These are phyloP conservation scores for Aspergillus puulaauensis DNA, from an alignment of 2,329 filamentous ascomycete genomes.

Conservation along the genomic window DNA sequence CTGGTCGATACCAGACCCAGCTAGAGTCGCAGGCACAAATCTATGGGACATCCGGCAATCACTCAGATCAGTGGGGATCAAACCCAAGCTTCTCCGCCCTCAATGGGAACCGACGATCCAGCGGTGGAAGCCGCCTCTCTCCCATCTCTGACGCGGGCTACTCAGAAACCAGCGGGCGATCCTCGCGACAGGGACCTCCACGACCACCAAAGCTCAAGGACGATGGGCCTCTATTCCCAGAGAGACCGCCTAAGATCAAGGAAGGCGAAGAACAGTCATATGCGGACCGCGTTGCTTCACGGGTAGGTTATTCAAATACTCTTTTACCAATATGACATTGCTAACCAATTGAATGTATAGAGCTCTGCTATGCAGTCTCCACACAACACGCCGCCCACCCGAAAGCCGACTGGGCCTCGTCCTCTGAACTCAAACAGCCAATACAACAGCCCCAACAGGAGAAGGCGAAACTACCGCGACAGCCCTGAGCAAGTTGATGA, in stretches of 20 bases:
- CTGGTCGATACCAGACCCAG: slow-evolving; percentile 60
- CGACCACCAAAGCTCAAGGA: slow-evolving; percentile 56
- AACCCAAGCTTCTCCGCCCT: slow-evolving; percentile 40
- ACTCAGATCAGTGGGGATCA: slow-evolving; percentile 48
- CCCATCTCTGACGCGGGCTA: slow-evolving; percentile 49
- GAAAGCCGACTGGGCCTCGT: slow-evolving; percentile 50
- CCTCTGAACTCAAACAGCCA: slow-evolving; percentile 41
- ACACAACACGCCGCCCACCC: slow-evolving; percentile 32
- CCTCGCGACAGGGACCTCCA: slow-evolving; percentile 39
- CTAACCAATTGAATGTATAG: slow-evolving; percentile 17
- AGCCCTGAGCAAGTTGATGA: slow-evolving; percentile 44
- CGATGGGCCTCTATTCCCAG: slow-evolving; percentile 60
- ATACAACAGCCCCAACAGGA: slow-evolving; percentile 36
- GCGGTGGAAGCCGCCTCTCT: slow-evolving; percentile 42
- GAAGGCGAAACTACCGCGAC: slow-evolving; percentile 40
- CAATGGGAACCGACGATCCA: slow-evolving; percentile 35
- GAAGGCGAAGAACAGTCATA: slow-evolving; percentile 38
- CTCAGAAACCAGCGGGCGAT: slow-evolving; percentile 41
- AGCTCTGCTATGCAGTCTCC: slow-evolving; percentile 34
- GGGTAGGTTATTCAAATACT: slow-evolving; percentile 27
- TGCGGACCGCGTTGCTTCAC: slow-evolving; percentile 42
- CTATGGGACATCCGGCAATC: slow-evolving; percentile 35
- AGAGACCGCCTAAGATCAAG: slow-evolving; percentile 43
- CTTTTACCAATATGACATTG: not conserved
- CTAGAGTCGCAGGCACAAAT: slow-evolving; percentile 61